Conservation (phyloP, 148 eudicot species). For the Chenopodium album region DNA sequence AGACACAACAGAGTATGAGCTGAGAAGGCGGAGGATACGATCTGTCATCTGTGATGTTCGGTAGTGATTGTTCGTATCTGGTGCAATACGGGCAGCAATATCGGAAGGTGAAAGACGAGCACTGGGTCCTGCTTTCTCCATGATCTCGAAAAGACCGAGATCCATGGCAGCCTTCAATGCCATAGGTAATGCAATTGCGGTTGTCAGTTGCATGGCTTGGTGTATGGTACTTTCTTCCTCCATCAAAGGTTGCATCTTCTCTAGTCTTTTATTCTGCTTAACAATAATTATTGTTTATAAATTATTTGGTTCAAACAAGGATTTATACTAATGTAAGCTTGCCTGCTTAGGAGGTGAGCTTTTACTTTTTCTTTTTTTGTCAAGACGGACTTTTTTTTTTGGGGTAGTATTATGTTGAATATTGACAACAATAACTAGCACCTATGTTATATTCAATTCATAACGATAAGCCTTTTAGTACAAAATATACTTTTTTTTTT, state of each 20-base stretch:
- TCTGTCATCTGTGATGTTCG: conserved; percentile 24
- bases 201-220: conserved; percentile 27
- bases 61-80: conserved; percentile 7
- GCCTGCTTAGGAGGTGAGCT: too few species aligned
- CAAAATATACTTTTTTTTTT: too few species aligned
- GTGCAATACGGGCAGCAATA: conserved; percentile 23
- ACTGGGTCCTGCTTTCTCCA: conserved; percentile 21
- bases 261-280: background rate
- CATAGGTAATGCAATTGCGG: conserved; percentile 36
- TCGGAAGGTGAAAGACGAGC: conserved; percentile 30
- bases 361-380: too few species aligned
- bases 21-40: conserved; percentile 16
- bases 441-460: too few species aligned
- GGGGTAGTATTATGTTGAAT: too few species aligned
- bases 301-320: too few species aligned
- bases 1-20: conserved; percentile 13
- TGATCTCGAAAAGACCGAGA: conserved; percentile 37
- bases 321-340: too few species aligned
- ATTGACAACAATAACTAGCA: too few species aligned
- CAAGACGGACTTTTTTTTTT: too few species aligned
- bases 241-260: background rate
- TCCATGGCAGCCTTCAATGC: conserved; percentile 35
- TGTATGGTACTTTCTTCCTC: background rate
- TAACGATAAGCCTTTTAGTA: too few species aligned
- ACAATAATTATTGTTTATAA: too few species aligned